Base-by-base conservation (phyloP, 176 grass and related monocot species). In the Stipa capillata region DNA sequence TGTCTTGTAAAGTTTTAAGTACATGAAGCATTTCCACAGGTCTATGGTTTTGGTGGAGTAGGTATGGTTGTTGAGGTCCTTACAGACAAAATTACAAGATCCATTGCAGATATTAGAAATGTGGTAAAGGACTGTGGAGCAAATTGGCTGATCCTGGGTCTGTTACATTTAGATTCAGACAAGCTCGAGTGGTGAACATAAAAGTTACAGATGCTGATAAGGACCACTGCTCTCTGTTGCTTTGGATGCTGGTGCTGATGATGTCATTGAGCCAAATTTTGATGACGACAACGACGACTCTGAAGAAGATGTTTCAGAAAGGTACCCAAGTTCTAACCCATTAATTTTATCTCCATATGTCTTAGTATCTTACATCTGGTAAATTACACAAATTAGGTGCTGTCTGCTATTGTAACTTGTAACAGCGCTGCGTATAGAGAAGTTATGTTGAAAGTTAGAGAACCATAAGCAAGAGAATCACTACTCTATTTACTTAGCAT, bases 61-160 rank as follows among this genome's bases (percentile, higher is more conserved):
- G 92, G 95, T 69, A 94, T 94, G 85, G 84, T 98, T 40, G 92
- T 98, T 54, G 95, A 98, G 78, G 95, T 94, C 31, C 85, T 98
- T 39, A 98, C 95, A n/a, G 95, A 98, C 83, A 98, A 98, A 94
- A 90, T 98, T 77, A 98, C 95, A 78, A 92, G 92, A 98, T 98
- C 95, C 36, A 82, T 92, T 55, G 87, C 88, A 47, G 76, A 82
- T 40, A 83, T 98, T 50, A 91, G 92, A 92, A 87, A 89, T 37
- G 86, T 87, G 4, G 78, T 91, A 52, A 98, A 92, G 74, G 92
- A 98, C 37, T 85, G 49, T 3, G 83, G 85, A 51, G 95, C 88
- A 82, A 98, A 71, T 89, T 98, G 61, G 92, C 95, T 78, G 92
- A 94, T 78, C 87, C 95, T 63, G 95, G 95, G 27, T 98, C 95